Evolutionary conservation across 2,329 filamentous ascomycete genomes (phyloP).

Genomic region (Phoma sp.): DNA sequence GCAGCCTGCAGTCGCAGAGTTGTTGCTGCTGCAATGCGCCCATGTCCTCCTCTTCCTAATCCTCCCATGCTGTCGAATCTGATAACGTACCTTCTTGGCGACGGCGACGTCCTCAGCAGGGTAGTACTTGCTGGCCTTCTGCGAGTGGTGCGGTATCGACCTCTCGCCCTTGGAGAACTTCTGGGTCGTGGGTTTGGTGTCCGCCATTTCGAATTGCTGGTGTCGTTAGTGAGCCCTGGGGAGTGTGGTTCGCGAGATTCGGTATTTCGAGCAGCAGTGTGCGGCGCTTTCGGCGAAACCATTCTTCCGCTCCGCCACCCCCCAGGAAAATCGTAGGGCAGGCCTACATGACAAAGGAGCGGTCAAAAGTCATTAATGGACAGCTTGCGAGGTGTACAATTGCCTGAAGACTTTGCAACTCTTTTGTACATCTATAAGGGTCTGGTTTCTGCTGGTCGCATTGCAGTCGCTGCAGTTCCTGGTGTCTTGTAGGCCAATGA

Average conservation of each 20-base stretch:
- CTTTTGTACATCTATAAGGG: no score
- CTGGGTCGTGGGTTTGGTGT: constrained; percentile 67
- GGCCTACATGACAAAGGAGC: no score
- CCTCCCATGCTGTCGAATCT: constrained; percentile 22
- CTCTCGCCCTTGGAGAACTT: constrained; percentile 97
- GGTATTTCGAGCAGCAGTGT: background rate
- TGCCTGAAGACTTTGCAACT: no score
- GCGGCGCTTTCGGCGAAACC: background rate
- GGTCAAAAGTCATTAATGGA: no score
- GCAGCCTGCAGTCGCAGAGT: constrained; percentile 11
- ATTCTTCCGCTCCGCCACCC: no score
- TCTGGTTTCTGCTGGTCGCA: no score
- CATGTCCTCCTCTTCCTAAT: constrained; percentile 23
- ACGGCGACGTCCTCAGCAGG: constrained; percentile 88
- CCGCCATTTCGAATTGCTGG: constrained; percentile 71
- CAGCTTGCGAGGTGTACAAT: no score
- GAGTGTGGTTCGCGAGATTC: constrained; percentile 6
- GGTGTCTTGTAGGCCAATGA: no score
- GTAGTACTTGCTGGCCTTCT: constrained; percentile 99
- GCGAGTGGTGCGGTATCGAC: constrained; percentile 81
- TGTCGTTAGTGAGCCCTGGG: constrained; percentile 39
- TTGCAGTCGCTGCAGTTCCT: no score
- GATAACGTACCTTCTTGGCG: constrained; percentile 88
- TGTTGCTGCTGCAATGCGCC: constrained; percentile 9
- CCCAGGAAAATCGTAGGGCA: no score